These are phyloP conservation scores for Flaveria bidentis DNA, from an alignment of 129 eudicot genomes.

Conservation along the genomic window DNA sequence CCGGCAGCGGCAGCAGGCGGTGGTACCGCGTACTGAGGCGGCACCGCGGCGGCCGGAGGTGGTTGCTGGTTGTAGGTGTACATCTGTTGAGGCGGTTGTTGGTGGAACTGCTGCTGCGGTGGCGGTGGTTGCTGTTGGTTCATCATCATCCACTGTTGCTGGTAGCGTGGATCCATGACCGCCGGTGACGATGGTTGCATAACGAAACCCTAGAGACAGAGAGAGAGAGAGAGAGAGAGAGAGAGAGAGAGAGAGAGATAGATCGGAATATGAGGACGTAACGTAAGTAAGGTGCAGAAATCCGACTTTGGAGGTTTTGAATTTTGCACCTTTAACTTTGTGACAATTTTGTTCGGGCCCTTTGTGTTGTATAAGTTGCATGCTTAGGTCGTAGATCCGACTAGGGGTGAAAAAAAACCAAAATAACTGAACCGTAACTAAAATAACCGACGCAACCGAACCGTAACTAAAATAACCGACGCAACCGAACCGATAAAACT, in stretches of 20 bases:
- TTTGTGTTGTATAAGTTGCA: background rate
- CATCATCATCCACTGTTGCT: conserved; percentile 56
- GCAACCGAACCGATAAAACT: too few relatives aligned
- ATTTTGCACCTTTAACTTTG: background rate
- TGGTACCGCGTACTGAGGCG: conserved; percentile 29
- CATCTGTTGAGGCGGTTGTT: conserved; percentile 41
- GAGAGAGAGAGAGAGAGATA: background rate
- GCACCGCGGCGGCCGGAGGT: conserved; percentile 28
- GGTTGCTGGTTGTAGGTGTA: conserved; percentile 62
- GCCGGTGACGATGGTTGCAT: conserved; percentile 34
- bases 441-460: too few relatives aligned
- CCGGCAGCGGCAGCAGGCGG: conserved; percentile 34
- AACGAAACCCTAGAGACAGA: conserved; percentile 36
- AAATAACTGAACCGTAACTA: too few relatives aligned
- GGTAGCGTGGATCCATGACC: conserved; percentile 57
- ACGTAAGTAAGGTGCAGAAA: conserved; percentile 48
- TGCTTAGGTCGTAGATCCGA: too few relatives aligned
- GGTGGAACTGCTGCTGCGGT: conserved; percentile 35
- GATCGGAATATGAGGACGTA: conserved; percentile 27
- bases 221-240: conserved; percentile 1
- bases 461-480: too few relatives aligned
- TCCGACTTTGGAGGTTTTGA: conserved; percentile 32
- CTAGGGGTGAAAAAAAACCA: too few relatives aligned
- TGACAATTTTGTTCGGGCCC: background rate
- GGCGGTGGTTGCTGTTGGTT: conserved; percentile 44